A percentile compares a stretch with the other conserved stretches of the same genome.
Conservation (phyloP, 2,329 filamentous ascomycete genomes). For the Talaromyces rugulosus region DNA sequence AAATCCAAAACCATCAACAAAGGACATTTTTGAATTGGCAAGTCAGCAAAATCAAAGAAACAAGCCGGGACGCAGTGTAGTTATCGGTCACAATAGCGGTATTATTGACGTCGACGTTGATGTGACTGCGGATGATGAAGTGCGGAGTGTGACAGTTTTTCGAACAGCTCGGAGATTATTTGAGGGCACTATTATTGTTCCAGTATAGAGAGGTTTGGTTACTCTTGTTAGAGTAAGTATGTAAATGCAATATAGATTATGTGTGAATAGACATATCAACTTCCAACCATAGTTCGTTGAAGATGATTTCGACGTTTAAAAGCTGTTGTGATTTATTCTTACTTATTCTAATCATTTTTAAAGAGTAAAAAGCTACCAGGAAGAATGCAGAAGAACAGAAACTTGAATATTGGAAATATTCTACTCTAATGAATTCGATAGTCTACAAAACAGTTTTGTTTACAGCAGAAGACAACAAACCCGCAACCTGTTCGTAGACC, state of each 20-base stretch:
- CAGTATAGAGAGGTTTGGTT: background rate
- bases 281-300: too few relatives aligned
- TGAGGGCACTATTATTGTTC: conserved; percentile 9
- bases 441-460: background rate
- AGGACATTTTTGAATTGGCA: background rate
- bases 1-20: background rate
- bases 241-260: too few relatives aligned
- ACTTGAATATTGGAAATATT: background rate
- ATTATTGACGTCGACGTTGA: conserved; percentile 9
- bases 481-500: conserved; percentile 56
- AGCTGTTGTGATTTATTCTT: too few relatives aligned
- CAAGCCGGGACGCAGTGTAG: background rate
- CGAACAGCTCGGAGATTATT: conserved; percentile 9
- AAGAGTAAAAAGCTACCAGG: too few relatives aligned
- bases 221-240: too few relatives aligned
- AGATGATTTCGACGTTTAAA: too few relatives aligned
- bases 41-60: background rate
- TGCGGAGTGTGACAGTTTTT: conserved; percentile 8
- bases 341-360: too few relatives aligned
- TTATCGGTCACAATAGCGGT: conserved; percentile 6
- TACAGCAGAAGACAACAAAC: conserved; percentile 41
- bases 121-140: background rate
- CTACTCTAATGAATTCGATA: background rate
- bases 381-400: too few relatives aligned
- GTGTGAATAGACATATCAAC: too few relatives aligned